These are phyloP conservation scores for Amanita molliuscula DNA, from an alignment of 768 basidiomycete species.

Conservation along the genomic window DNA sequence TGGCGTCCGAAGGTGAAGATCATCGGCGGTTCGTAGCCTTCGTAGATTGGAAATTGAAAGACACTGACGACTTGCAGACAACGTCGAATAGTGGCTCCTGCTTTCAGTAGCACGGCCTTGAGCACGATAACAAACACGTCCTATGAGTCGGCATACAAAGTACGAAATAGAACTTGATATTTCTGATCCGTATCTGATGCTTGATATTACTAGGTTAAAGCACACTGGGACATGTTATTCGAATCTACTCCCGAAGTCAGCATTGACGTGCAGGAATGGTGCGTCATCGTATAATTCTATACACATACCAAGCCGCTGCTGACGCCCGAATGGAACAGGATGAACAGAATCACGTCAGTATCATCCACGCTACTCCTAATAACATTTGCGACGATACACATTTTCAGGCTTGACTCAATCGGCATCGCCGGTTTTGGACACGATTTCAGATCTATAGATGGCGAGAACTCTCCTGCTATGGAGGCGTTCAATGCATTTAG, in stretches of 20 bases:
- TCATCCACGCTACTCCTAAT: background rate
- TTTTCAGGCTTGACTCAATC: constrained; percentile 32
- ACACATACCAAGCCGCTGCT: background rate
- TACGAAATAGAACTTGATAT: constrained; percentile 3
- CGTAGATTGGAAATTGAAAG: background rate
- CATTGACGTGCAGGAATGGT: constrained; percentile 3
- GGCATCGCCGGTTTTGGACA: constrained; percentile 42
- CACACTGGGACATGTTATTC: background rate
- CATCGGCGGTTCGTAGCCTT: constrained; percentile 25
- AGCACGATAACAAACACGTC: constrained; percentile 25
- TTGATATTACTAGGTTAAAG: background rate
- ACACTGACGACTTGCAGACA: constrained; percentile 16
- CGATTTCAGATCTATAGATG: constrained; percentile 42
- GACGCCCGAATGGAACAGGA: constrained; percentile 16
- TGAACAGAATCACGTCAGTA: constrained; percentile 36
- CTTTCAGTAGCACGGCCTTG: constrained; percentile 30
- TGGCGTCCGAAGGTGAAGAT: constrained; percentile 30
- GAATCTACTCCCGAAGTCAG: background rate
- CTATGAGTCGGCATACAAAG: constrained; percentile 31
- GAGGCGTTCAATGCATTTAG: constrained; percentile 24
- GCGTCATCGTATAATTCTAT: background rate
- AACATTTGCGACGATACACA: background rate
- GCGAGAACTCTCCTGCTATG: constrained; percentile 30
- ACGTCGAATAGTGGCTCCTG: constrained; percentile 26
- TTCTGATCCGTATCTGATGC: background rate